Percentiles rank a stretch among this genome's conserved stretches.
Conservation (phyloP, 176 grass and related monocot species). For the Carex parvula region DNA sequence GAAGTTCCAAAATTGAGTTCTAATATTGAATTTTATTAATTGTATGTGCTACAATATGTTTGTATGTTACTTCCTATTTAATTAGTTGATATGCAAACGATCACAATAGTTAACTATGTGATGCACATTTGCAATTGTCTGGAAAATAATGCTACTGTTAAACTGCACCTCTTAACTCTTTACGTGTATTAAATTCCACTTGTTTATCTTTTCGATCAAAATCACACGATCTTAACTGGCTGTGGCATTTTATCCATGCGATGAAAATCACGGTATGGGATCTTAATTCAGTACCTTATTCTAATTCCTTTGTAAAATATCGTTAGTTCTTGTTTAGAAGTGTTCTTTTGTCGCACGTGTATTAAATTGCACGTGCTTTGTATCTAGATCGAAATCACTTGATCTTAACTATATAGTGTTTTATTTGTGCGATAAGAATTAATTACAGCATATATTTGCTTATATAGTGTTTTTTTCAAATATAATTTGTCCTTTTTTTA, state of each 20-base stretch:
- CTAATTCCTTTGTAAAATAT: not conserved
- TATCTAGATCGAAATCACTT: not conserved
- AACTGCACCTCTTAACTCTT: not conserved
- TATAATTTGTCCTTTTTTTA: not conserved
- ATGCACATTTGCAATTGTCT: not conserved
- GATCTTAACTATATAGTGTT: not conserved
- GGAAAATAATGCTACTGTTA: not conserved
- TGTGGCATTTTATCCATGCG: not conserved
- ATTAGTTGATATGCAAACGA: not conserved
- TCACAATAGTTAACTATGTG: not conserved
- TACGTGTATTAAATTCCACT: not conserved
- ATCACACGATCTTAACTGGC: not conserved
- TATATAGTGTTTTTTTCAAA: not conserved
- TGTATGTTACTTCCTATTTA: not conserved
- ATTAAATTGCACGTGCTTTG: not conserved
- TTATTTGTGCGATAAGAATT: not conserved
- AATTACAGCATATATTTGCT: not conserved
- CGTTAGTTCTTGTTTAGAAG: not conserved
- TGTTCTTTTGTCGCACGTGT: not conserved
- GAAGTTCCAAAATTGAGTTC: not conserved
- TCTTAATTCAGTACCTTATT: not conserved
- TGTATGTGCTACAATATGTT: not conserved
- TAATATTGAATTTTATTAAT: not conserved
- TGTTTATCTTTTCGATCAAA: not conserved
- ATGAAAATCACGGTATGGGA: not conserved